phyloP scores from a whole-genome alignment of 805 yeast species.

The baker's yeast (Saccharomyces cerevisiae) region DNA sequence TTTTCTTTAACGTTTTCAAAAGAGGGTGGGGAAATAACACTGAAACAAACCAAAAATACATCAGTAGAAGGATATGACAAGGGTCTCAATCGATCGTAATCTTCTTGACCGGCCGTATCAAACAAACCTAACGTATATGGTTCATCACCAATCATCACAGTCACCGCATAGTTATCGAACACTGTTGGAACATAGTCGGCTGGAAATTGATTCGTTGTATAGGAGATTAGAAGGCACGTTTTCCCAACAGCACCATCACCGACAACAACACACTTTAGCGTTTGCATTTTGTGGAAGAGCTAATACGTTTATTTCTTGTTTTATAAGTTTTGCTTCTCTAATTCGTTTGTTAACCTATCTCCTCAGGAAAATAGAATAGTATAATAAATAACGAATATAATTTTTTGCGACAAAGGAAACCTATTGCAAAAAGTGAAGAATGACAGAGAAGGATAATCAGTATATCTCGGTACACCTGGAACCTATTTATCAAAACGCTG shows the following conservation, averaged over 20 bases:
- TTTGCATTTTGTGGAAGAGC: constrained; percentile 32
- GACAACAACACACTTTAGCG: constrained; percentile 90
- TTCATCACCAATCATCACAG: constrained; percentile 94
- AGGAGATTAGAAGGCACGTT: constrained; percentile 90
- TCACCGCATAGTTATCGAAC: constrained; percentile 89
- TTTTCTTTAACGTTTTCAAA: constrained; percentile 96
- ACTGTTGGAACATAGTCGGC: constrained; percentile 99
- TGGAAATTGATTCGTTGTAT: constrained; percentile 94
- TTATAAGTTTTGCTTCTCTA: neutral
- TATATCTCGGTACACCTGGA: neutral
- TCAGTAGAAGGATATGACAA: constrained; percentile 95
- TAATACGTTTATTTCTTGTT: neutral
- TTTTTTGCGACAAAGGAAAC: too few relatives aligned
- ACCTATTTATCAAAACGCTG: neutral
- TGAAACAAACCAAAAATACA: constrained; percentile 90
- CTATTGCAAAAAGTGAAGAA: neutral
- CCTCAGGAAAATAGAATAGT: neutral
- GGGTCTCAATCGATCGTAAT: constrained; percentile 94
- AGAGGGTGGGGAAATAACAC: constrained; percentile 93
- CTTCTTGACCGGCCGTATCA: constrained; percentile 99
- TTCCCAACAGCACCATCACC: constrained; percentile 99
- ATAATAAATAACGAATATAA: neutral
- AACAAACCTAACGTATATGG: constrained; percentile 95
- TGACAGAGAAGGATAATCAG: neutral
- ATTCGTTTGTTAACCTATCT: neutral